Evolutionary conservation across 768 basidiomycete genomes (phyloP).

Genomic region (Holtermanniella nyarrowii): DNA sequence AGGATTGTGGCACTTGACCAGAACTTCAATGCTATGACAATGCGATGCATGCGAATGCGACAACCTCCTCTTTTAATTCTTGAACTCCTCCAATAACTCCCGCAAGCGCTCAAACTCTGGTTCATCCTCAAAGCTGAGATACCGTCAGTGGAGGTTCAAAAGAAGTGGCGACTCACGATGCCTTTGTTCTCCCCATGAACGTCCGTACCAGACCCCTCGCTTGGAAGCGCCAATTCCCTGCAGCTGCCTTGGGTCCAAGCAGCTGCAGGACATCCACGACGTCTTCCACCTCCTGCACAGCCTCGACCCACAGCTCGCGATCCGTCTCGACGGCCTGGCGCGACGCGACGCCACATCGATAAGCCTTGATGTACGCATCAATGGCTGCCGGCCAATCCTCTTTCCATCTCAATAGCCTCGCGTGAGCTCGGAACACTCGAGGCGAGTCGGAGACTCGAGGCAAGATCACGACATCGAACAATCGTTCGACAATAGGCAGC

Average conservation of each 20-base stretch:
- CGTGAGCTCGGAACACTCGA: conserved; percentile 73
- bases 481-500: conserved; percentile 53
- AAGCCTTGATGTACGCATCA: conserved; percentile 74
- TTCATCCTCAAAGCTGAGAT: conserved; percentile 64
- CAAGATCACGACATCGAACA: conserved; percentile 70
- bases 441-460: conserved; percentile 63
- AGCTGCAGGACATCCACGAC: conserved; percentile 72
- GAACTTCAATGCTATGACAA: no score
- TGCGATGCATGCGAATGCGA: no score
- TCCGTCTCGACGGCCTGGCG: conserved; percentile 59
- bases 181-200: conserved; percentile 76
- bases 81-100: conserved; percentile 58
- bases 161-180: conserved; percentile 39
- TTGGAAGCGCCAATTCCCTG: conserved; percentile 65
- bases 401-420: conserved; percentile 65
- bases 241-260: conserved; percentile 53
- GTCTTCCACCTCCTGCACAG: conserved; percentile 67
- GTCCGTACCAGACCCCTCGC: conserved; percentile 75
- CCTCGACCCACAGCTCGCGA: conserved; percentile 60
- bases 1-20: no score
- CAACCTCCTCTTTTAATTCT: conserved; percentile 43
- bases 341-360: conserved; percentile 57
- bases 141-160: conserved; percentile 2
- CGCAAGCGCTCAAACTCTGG: conserved; percentile 65
- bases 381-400: conserved; percentile 64